Percentiles rank a stretch among this genome's conserved stretches.
phyloP scores from a whole-genome alignment of 768 basidiomycete species.

The Psilocybe subaeruginosa region DNA sequence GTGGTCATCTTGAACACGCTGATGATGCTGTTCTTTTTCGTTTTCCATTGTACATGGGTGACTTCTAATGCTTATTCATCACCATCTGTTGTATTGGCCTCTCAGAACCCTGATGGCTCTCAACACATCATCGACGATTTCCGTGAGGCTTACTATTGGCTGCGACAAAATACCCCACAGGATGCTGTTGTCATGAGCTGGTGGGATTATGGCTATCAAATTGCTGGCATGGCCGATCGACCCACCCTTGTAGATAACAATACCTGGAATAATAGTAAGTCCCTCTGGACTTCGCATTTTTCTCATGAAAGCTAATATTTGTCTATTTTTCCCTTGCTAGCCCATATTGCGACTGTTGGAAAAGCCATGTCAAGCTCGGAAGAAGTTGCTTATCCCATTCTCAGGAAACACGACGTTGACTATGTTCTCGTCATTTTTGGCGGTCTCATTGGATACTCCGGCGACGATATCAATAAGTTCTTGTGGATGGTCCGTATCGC shows the following conservation, averaged over 20 bases:
- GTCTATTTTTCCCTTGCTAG: slow-evolving; percentile 37
- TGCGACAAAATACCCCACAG: slow-evolving; percentile 92
- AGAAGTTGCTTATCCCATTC: slow-evolving; percentile 95
- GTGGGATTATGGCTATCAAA: slow-evolving; percentile 99
- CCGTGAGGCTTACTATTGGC: slow-evolving; percentile 99
- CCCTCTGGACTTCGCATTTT: not conserved
- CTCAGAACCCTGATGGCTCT: slow-evolving; percentile 76
- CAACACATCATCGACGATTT: slow-evolving; percentile 98
- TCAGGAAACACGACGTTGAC: slow-evolving; percentile 96
- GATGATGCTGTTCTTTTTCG: slow-evolving; percentile 85
- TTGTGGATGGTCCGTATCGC: slow-evolving; percentile 97
- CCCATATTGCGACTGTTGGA: slow-evolving; percentile 98
- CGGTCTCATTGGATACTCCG: slow-evolving; percentile 94
- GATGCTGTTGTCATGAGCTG: slow-evolving; percentile 97
- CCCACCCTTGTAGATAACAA: slow-evolving; percentile 98
- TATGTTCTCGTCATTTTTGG: slow-evolving; percentile 98
- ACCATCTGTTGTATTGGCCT: slow-evolving; percentile 93
- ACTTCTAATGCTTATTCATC: slow-evolving; percentile 96
- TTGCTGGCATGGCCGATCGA: slow-evolving; percentile 98
- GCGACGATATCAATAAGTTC: slow-evolving; percentile 99
- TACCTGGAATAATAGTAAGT: slow-evolving; percentile 99
- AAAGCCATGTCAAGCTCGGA: slow-evolving; percentile 96
- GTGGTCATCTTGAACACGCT: slow-evolving; percentile 75
- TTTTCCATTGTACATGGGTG: slow-evolving; percentile 96
- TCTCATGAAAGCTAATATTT: not conserved